These are phyloP conservation scores for Noccaea bulbosa DNA, from an alignment of 345 rosid species.

Conservation along the genomic window DNA sequence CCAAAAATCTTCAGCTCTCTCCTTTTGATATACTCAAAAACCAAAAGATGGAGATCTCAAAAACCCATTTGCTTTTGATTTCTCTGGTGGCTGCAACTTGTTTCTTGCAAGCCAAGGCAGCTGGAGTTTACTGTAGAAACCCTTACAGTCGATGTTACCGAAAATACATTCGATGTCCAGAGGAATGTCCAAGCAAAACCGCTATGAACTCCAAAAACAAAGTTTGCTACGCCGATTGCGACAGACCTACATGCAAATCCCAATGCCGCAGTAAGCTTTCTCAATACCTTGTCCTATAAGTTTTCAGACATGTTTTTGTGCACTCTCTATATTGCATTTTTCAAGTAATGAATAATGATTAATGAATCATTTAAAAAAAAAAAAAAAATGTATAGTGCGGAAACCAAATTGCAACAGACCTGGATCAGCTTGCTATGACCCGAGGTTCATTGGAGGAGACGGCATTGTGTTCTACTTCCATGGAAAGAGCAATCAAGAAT, in stretches of 20 bases:
- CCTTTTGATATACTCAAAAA: background rate
- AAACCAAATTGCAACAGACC: conserved; percentile 55
- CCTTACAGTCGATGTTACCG: conserved; percentile 44
- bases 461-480: conserved; percentile 68
- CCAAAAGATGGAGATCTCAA: conserved; percentile 35
- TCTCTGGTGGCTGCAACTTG: conserved; percentile 40
- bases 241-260: conserved; percentile 49
- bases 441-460: conserved; percentile 64
- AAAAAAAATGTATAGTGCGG: conserved; percentile 42
- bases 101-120: conserved; percentile 46
- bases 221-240: conserved; percentile 49
- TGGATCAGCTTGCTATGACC: conserved; percentile 64
- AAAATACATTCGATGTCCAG: conserved; percentile 40
- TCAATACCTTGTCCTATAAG: background rate
- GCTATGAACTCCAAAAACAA: conserved; percentile 38
- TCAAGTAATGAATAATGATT: too few species aligned
- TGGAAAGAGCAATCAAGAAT: conserved; percentile 56
- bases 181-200: conserved; percentile 46
- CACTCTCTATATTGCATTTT: too few species aligned
- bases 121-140: conserved; percentile 43
- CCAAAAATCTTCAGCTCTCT: conserved; percentile 14
- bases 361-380: background rate
- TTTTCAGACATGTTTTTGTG: background rate
- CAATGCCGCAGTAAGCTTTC: conserved; percentile 43
- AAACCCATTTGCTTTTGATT: conserved; percentile 32